Evolutionary conservation across 2,329 filamentous ascomycete species (phyloP).

Genomic region (Fusarium concolor): DNA sequence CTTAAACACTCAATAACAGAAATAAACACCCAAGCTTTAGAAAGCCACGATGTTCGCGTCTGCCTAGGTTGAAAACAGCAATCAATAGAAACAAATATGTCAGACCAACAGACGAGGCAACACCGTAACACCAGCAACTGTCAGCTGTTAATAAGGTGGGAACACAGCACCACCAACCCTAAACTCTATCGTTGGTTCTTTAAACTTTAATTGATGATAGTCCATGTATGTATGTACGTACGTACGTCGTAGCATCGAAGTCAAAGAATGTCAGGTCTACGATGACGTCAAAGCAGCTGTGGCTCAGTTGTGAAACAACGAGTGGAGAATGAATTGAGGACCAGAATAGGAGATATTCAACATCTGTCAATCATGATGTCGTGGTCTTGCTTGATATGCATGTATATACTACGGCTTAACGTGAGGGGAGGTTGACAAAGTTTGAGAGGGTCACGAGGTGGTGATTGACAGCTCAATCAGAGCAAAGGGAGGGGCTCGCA

Average conservation of each 20-base stretch:
- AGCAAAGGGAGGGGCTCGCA: conserved; percentile 4
- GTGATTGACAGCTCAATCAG: conserved; percentile 20
- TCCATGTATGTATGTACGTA: background rate
- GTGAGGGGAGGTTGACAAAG: conserved; percentile 15
- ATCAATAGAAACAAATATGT: background rate
- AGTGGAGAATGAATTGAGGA: conserved; percentile 1
- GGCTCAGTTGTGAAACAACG: conserved; percentile 2
- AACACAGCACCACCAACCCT: conserved; percentile 10
- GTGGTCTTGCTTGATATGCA: background rate
- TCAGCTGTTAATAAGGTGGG: conserved; percentile 7
- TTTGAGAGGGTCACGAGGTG: conserved; percentile 29
- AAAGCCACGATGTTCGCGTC: background rate
- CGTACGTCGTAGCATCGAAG: background rate
- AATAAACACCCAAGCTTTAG: background rate
- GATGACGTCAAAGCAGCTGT: conserved; percentile 9
- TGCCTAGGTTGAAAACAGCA: conserved; percentile 1
- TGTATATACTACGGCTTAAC: background rate
- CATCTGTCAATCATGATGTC: conserved; percentile 13
- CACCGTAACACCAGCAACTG: conserved; percentile 8
- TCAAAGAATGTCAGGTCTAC: background rate
- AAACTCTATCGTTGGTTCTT: conserved; percentile 14
- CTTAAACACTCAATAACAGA: background rate
- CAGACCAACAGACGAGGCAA: background rate
- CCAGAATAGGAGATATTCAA: background rate
- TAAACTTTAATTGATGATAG: conserved; percentile 1